Base-by-base conservation (phyloP, 2,329 filamentous ascomycete genomes). In the Trematosphaeria pertusa region DNA sequence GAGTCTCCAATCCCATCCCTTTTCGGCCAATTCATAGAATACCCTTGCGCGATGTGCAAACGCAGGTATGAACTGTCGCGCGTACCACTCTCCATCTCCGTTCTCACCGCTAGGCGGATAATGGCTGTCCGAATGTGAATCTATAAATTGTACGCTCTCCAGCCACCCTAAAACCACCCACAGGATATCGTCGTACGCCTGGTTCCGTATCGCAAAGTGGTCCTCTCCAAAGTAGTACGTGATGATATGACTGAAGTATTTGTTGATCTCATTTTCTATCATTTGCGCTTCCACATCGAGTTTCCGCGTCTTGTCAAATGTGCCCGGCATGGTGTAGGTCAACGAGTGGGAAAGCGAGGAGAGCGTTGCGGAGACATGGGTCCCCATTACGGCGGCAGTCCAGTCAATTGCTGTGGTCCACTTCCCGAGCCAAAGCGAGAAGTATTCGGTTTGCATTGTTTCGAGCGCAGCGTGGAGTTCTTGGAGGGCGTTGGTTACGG, bases 121-220 rank as follows among this genome's bases (percentile, higher is more conserved):
- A 67, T 89, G 85, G 14, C 84, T 67, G 2, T 77, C 72, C 2
- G 82, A 84, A 65, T 95, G 90, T n/a, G 81, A 74, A 22, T 84
- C 75, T 40, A 93, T 83, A 64, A 96, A 91, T 56, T 88, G 86
- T 53, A 91, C 82, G 37, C 83, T 84, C 66, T 96, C 90, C 41
- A 97, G 76, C 92, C 93, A 97, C 52, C 88, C 90, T 28, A 97
- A 79, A 2, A 95, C 91, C 1, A 97, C 91, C 93, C 93, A 97
- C 2, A 96, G 81, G 75, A 96, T 96, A 69, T 97, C 93, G 65
- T 97, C 93, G 67, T 87, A 96, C 0, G 93, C 93, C 76, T 94
- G 78, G 46, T 85, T 83, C 34, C 89, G 81, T 38, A 97, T 81
- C 20, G 81, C 79, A 54, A 91, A 85, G 4, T 86, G 82, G 69